Base-by-base conservation (phyloP, 1,139 yeast genomes). In the Yamadazyma trypodendri region DNA sequence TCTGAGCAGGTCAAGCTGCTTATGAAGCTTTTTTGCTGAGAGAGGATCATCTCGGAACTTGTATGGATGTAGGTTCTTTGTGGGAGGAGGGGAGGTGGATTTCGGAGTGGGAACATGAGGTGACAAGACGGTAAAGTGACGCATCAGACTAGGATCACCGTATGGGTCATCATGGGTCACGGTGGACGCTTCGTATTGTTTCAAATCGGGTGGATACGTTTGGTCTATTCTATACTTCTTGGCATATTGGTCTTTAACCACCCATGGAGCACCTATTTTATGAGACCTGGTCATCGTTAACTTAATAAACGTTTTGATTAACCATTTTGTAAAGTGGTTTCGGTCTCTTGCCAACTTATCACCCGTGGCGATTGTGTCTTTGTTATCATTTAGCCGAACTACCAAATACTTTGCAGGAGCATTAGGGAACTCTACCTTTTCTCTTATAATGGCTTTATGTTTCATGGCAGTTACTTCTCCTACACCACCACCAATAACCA, bases 231-330 rank as follows among this genome's bases (percentile, higher is more conserved):
- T 64, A 53, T 77, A 81, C 46, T 72, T 72, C 42, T 66, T 69
- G 2, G 85, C 85, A 56, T 79, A 88, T 49, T 82, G 81, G 24
- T 78, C 80, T 56, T 84, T 85, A n/a, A 92, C 95, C 14, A 92
- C 81, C 97, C 97, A 92, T 1, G 98, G 97, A 2, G 97, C 95
- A 2, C 97, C 97, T 31, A 84, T 74, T 69, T 85, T 85, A 41
- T 83, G 76, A 4, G 92, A 87, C 49, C 96, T 76, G 3, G 87
- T 74, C 50, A 92, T 79, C 5, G 96, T 81, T 50, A 89, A 75
- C 54, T 90, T 90, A 52, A 92, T 78, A 51, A 92, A 92, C 0
- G 96, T 86, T 58, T 90, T 84, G 29, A 92, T 84, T 42, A 86
- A 74, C 77, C 92, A 84, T 58, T 92, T 92, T 7, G 97, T 90